Conservation (phyloP, 768 basidiomycete species). For the Wakefieldia striispora region DNA sequence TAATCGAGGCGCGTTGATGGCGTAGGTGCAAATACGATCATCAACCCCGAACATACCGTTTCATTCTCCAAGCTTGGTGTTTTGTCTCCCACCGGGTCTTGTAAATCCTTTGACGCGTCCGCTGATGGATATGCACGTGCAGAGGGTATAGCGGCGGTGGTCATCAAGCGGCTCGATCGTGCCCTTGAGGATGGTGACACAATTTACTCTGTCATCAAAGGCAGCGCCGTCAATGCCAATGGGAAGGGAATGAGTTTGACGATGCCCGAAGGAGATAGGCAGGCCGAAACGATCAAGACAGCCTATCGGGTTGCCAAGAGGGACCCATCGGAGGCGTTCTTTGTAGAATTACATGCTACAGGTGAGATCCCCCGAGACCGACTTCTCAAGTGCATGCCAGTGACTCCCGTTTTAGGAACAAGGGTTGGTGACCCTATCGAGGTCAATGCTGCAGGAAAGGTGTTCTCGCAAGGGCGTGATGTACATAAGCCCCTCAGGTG, state of each 20-base stretch:
- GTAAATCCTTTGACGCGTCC: conserved; percentile 31
- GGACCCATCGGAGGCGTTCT: conserved; percentile 43
- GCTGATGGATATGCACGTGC: conserved; percentile 34
- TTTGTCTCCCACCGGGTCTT: conserved; percentile 35
- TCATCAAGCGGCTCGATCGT: conserved; percentile 34
- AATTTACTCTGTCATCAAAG: conserved; percentile 31
- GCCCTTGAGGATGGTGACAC: conserved; percentile 31
- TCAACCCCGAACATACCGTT: conserved; percentile 12
- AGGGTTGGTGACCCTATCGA: conserved; percentile 50
- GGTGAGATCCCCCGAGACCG: conserved; percentile 17
- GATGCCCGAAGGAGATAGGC: conserved; percentile 34
- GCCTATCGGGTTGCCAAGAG: conserved; percentile 29
- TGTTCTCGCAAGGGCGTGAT: conserved; percentile 27
- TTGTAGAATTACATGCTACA: conserved; percentile 50
- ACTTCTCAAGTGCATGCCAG: background rate
- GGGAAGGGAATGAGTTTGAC: conserved; percentile 36
- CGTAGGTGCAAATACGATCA: background rate
- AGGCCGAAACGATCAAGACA: conserved; percentile 32
- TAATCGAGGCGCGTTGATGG: no score
- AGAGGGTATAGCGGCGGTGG: conserved; percentile 31
- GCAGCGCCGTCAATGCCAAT: conserved; percentile 33
- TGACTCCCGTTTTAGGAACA: conserved; percentile 27
- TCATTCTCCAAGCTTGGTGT: background rate
- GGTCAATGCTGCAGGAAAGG: conserved; percentile 45
- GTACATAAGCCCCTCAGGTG: conserved; percentile 19